Conservation (phyloP, 352 stramenopile genomes). For the Phytophthora sp. region DNA sequence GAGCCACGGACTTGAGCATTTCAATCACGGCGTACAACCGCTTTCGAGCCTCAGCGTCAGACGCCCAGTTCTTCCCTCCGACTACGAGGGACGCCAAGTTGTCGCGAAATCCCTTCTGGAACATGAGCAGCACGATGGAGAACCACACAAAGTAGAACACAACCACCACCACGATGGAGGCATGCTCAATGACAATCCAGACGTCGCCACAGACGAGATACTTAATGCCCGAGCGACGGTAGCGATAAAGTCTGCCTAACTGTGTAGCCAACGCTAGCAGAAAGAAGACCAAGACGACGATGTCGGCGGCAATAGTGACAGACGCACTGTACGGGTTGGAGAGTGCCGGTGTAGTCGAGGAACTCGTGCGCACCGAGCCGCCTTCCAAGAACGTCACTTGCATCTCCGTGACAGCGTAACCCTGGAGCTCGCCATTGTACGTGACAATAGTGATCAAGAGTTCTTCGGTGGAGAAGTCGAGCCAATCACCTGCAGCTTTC, state of each 20-base stretch:
- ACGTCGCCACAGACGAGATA: constrained; percentile 47
- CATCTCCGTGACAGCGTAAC: constrained; percentile 51
- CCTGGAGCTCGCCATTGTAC: constrained; percentile 63
- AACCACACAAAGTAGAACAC: constrained; percentile 56
- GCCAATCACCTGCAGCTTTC: constrained; percentile 42
- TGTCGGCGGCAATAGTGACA: constrained; percentile 33
- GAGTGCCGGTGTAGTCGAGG: constrained; percentile 38
- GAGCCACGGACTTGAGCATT: constrained; percentile 20
- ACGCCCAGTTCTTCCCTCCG: constrained; percentile 23
- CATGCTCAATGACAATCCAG: constrained; percentile 31
- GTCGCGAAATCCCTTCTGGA: constrained; percentile 28
- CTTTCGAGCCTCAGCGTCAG: constrained; percentile 24
- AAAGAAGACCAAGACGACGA: constrained; percentile 46
- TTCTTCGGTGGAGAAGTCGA: constrained; percentile 45
- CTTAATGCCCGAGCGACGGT: constrained; percentile 8
- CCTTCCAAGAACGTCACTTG: constrained; percentile 42
- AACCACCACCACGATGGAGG: constrained; percentile 14
- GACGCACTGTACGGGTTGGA: constrained; percentile 44
- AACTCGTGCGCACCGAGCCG: constrained; percentile 40
- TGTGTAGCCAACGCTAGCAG: constrained; percentile 27
- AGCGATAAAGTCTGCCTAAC: constrained; percentile 26
- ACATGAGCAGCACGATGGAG: constrained; percentile 50
- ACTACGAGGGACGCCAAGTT: constrained; percentile 28
- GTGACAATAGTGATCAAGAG: constrained; percentile 55
- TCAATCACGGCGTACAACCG: constrained; percentile 26